A percentile compares a stretch with the other conserved stretches of the same genome.
Conservation (phyloP, 768 basidiomycete species). For the Xerocomellus amylosporus region DNA sequence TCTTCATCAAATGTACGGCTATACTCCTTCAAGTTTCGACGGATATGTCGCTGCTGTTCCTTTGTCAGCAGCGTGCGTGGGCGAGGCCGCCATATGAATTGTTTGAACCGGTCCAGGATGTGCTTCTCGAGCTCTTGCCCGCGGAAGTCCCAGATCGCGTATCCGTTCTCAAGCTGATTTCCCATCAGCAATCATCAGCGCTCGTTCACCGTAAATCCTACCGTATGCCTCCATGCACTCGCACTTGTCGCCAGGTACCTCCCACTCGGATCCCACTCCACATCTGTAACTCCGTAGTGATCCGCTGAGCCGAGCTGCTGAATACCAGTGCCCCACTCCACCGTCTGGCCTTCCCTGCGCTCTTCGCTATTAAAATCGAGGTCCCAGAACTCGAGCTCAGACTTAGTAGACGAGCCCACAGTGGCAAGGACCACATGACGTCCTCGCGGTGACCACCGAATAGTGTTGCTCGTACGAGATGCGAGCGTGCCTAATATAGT, state of each 20-base stretch:
- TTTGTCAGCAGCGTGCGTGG: conserved; percentile 82
- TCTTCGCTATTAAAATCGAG: conserved; percentile 81
- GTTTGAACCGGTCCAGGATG: conserved; percentile 93
- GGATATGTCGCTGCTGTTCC: conserved; percentile 82
- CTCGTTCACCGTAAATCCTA: conserved; percentile 37
- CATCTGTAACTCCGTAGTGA: conserved; percentile 96
- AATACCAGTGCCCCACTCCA: conserved; percentile 84
- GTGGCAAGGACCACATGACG: conserved; percentile 95
- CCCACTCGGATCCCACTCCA: conserved; percentile 98
- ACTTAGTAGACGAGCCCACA: conserved; percentile 92
- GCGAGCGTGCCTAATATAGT: conserved; percentile 62
- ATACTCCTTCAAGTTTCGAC: conserved; percentile 88
- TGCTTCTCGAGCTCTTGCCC: conserved; percentile 93
- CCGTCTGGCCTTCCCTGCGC: conserved; percentile 42
- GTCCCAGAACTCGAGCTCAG: conserved; percentile 99
- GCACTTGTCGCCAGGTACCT: conserved; percentile 91
- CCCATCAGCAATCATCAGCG: conserved; percentile 8
- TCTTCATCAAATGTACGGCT: conserved; percentile 93
- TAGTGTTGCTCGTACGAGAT: conserved; percentile 84
- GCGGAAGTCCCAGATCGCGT: conserved; percentile 95
- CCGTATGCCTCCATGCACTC: conserved; percentile 92
- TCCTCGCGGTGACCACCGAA: conserved; percentile 95
- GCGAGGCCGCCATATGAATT: conserved; percentile 98
- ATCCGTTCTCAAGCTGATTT: conserved; percentile 89
- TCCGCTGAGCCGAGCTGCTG: conserved; percentile 84